Evolutionary conservation across 73 alveolate genomes (phyloP), one percentile per base, ranked within the genome.

Genomic region (Paraurostyla sp.): DNA sequence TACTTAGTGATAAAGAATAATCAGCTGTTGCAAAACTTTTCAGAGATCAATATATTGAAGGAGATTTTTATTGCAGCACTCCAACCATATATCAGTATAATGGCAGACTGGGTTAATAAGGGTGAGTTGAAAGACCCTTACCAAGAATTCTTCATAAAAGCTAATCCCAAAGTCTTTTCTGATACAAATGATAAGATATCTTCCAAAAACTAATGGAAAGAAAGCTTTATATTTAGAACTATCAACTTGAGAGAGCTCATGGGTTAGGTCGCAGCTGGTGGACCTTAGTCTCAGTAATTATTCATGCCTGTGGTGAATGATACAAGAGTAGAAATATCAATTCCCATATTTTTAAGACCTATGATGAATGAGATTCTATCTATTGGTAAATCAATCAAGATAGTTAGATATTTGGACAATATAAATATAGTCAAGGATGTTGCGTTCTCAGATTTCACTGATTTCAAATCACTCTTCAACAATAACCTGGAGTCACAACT

Each of bases 71-170:
- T 81, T 0, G 81, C 76, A 9, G 22, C 63, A 23, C 56, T 80
- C 18, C 36, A 43, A 41, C 71, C 91, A 0, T 89, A 89, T 36
- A 52, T 81, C 0, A 91, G 57, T 22, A 78, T 80, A 35, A 33
- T 89, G 75, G 84, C 76, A 25, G 57, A 57, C 20, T 89, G 94
- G 94, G 43, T 83, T 7, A 50, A 43, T 56, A 38, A 54, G n/a
- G 92, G 92, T 27, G 92, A 83, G 23, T 48, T 83, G 30, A 65
- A 45, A 11, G 92, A 83, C 32, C 69, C 69, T 3, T 33, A 65
- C 13, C 46, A 83, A 41, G 92, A 83, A 35, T 62, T 83, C 50
- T 42, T 63, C 40, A 62, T 83, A 1, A 60, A 83, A 41, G 92
- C 76, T 18, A 83, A 83, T 30, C 69, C 92, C 1, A 83, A 54